phyloP scores from a whole-genome alignment of 495 filamentous ascomycete genomes.

The Sphaerosporella brunnea region DNA sequence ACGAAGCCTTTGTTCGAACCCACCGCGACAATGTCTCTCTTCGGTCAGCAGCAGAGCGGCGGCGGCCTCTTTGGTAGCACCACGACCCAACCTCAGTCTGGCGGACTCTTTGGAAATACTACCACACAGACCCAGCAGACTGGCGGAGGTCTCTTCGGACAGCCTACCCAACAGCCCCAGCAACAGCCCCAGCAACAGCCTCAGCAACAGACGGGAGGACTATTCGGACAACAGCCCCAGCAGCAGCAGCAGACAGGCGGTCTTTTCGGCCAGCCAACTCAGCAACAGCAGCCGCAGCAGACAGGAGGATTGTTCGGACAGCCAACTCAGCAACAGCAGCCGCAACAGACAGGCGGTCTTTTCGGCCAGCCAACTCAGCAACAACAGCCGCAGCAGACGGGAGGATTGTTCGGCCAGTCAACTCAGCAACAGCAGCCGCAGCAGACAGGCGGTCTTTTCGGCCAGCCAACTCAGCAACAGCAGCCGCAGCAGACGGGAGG shows the following conservation, averaged over 20 bases:
- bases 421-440: constrained; percentile 29
- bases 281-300: constrained; percentile 8
- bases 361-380: constrained; percentile 28
- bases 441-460: constrained; percentile 22
- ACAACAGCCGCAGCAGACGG: constrained; percentile 28
- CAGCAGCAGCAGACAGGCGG: constrained; percentile 28
- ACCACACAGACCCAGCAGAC: constrained; percentile 28
- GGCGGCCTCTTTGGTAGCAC: constrained; percentile 22
- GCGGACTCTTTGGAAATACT: constrained; percentile 29
- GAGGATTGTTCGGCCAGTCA: constrained; percentile 28
- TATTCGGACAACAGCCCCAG: constrained; percentile 25
- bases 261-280: constrained; percentile 25
- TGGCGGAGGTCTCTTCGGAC: constrained; percentile 9
- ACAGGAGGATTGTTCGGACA: constrained; percentile 25
- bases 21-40: constrained; percentile 8
- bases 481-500: constrained; percentile 22
- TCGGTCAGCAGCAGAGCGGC: constrained; percentile 18
- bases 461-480: constrained; percentile 9
- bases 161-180: constrained; percentile 25
- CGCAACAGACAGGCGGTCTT: constrained; percentile 27
- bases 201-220: constrained; percentile 11
- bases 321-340: constrained; percentile 21
- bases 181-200: no score
- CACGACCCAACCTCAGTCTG: constrained; percentile 23
- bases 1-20: constrained; percentile 1